phyloP scores from a whole-genome alignment of 2,329 filamentous ascomycete genomes.

The Blastomyces percursus region DNA sequence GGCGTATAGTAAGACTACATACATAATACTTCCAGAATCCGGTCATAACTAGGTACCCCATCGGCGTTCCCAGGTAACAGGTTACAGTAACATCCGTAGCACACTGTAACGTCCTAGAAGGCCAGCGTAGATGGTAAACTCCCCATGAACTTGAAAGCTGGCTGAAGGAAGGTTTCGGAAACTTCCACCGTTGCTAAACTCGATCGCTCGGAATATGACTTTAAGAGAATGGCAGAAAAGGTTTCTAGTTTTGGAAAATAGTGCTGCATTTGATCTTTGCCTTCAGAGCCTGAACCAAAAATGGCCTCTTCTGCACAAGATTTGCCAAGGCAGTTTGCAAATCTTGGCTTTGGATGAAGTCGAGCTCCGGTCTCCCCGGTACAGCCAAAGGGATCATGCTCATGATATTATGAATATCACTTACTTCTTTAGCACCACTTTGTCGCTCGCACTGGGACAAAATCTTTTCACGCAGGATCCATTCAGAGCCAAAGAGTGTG shows the following conservation, averaged over 20 bases:
- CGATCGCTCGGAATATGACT: background rate
- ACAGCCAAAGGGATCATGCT: constrained; percentile 8
- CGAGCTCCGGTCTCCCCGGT: constrained; percentile 12
- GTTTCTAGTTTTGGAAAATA: constrained; percentile 9
- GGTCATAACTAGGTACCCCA: background rate
- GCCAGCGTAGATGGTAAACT: background rate
- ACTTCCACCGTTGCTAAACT: background rate
- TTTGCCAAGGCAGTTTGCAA: too few relatives aligned
- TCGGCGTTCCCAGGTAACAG: background rate
- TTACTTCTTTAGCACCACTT: constrained; percentile 12
- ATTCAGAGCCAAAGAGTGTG: constrained; percentile 14
- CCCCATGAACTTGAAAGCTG: background rate
- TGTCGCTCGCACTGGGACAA: constrained; percentile 15
- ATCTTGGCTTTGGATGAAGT: constrained; percentile 14
- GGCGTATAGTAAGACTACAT: background rate
- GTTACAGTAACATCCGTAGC: background rate
- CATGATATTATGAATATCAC: constrained; percentile 13
- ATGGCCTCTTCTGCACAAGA: constrained; percentile 6
- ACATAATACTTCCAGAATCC: background rate
- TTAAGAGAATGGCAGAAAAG: background rate
- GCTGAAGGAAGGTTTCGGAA: constrained; percentile 1
- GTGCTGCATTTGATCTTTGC: constrained; percentile 14
- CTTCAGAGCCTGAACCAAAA: constrained; percentile 11
- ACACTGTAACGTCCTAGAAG: background rate
- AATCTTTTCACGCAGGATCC: constrained; percentile 17